phyloP scores from a whole-genome alignment of 768 basidiomycete genomes.

The Mycena indigotica region DNA sequence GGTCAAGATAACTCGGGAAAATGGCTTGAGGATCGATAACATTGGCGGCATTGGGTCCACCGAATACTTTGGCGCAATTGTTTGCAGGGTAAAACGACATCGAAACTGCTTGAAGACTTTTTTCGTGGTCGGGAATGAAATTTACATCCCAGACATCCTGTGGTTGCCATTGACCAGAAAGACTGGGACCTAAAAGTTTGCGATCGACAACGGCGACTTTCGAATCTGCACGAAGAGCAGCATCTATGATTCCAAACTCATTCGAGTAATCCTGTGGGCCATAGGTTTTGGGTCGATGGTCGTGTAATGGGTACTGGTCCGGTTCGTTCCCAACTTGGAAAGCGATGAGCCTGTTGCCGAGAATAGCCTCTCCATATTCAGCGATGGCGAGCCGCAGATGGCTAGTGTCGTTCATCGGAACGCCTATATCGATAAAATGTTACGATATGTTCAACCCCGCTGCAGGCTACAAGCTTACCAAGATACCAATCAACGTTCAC shows the following conservation, averaged over 20 bases:
- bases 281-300: slow-evolving; percentile 44
- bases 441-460: too few relatives aligned
- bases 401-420: slow-evolving; percentile 70
- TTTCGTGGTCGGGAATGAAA: slow-evolving; percentile 36
- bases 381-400: slow-evolving; percentile 59
- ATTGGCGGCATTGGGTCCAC: slow-evolving; percentile 32
- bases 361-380: slow-evolving; percentile 61
- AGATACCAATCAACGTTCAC: slow-evolving; percentile 70
- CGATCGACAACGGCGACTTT: slow-evolving; percentile 35
- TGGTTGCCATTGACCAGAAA: slow-evolving; percentile 54
- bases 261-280: slow-evolving; percentile 47
- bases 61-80: slow-evolving; percentile 59
- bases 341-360: slow-evolving; percentile 68
- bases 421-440: slow-evolving; percentile 24
- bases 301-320: slow-evolving; percentile 50
- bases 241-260: slow-evolving; percentile 55
- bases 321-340: slow-evolving; percentile 75
- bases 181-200: slow-evolving; percentile 60
- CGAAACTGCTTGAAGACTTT: slow-evolving; percentile 25
- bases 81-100: slow-evolving; percentile 55
- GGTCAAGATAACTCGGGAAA: slow-evolving; percentile 67
- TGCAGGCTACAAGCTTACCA: slow-evolving; percentile 34
- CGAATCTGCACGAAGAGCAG: slow-evolving; percentile 44
- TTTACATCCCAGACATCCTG: slow-evolving; percentile 57
- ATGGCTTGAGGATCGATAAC: slow-evolving; percentile 45